phyloP scores from a whole-genome alignment of 2,329 filamentous ascomycete species.

The Lasiodiplodia hormozganensis region DNA sequence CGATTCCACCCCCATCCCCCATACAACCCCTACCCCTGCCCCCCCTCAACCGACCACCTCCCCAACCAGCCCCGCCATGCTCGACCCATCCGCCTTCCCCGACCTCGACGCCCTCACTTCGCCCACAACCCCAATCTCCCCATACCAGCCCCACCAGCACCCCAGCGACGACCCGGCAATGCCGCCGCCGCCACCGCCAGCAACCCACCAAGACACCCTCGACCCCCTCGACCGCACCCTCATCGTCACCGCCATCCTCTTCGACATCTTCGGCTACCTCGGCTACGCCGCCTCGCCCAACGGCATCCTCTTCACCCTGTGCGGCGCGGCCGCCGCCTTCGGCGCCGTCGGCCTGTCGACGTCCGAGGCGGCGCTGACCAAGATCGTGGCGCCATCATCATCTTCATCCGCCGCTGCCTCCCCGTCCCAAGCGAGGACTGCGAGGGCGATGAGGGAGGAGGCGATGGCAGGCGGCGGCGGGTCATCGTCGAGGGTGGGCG shows the following conservation, averaged over 20 bases:
- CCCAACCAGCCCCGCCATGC: background rate
- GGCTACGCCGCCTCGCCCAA: conserved; percentile 31
- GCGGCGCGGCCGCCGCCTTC: conserved; percentile 31
- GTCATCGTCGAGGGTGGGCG: conserved; percentile 16
- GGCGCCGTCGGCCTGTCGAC: conserved; percentile 31
- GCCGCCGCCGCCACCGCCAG: conserved; percentile 4
- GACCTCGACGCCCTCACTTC: background rate
- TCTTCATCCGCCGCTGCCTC: no score
- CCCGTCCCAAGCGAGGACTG: background rate
- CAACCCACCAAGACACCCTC: background rate
- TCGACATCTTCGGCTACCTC: conserved; percentile 31
- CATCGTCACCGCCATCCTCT: conserved; percentile 27
- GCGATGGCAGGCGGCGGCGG: background rate
- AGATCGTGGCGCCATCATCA: conserved; percentile 17
- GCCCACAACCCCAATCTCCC: background rate
- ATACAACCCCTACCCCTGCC: background rate
- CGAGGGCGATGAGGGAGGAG: background rate
- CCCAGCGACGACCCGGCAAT: background rate
- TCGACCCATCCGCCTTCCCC: conserved; percentile 13
- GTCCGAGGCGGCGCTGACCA: conserved; percentile 32
- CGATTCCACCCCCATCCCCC: background rate
- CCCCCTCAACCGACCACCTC: background rate
- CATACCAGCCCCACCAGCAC: background rate
- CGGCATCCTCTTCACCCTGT: conserved; percentile 32
- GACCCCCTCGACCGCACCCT: conserved; percentile 30